Evolutionary conservation across 371 early-diverging fungal genomes (phyloP), one percentile per base, ranked within the genome.

Genomic region (Globomyces sp.): DNA sequence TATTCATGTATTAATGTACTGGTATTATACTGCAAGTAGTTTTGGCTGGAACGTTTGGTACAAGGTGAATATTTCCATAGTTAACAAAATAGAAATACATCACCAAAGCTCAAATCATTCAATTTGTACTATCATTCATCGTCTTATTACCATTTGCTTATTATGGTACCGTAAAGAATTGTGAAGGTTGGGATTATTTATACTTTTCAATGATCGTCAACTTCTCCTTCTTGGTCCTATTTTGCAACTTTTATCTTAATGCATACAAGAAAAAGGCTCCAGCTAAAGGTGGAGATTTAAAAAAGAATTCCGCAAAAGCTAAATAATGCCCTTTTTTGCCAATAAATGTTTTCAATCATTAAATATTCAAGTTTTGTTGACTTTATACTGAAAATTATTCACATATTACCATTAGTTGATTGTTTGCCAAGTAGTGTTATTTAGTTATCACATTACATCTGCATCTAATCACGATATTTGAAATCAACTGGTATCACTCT

Each of bases 1-100:
- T 9, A 62, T 75, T 9, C 76, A 75, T 63, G 73, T 75, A 10
- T 75, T 72, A 52, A 75, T 75, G 76, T 75, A 74, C 53, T 74
- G 68, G 64, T 74, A 74, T 57, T 74, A 74, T 51, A 64, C 53
- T 65, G 66, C 66, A 2, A 46, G 69, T 53, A 59, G 53, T 2
- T 57, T 75, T 13, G 75, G 75, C 51, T 57, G 49, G 24, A 65
- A 63, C 3, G 75, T 75, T 36, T 75, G 75, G 75, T 75, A 65
- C 70, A 75, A 75, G 72, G 74, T 71, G 41, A 3, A 52, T n/a
- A 1, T 41, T 11, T 9, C 36, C n/a, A 24, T 0, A 24, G 24
- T 24, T 24, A 24, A 24, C 42, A 59, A 40, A 10, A 4, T 47
- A 71, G 63, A 71, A 71, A 47, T 72, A 72, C 68, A 66, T 70